These are phyloP conservation scores for Geotrichum phurueaensis DNA, from an alignment of 1,139 yeast species.

Conservation along the genomic window DNA sequence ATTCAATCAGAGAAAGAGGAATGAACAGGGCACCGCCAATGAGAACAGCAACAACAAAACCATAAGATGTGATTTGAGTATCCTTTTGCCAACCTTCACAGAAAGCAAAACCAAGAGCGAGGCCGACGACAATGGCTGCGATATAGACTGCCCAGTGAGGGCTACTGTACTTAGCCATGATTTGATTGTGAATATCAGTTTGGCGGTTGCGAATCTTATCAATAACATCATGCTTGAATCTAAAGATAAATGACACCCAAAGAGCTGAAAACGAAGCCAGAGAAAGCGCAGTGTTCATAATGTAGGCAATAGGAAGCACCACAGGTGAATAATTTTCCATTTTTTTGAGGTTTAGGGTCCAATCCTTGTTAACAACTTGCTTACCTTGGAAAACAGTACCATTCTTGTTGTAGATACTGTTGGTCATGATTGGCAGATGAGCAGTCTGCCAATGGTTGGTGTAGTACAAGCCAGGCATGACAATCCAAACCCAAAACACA, in stretches of 20 bases:
- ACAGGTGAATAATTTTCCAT: slow-evolving; percentile 41
- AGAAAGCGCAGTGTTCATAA: slow-evolving; percentile 28
- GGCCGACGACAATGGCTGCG: slow-evolving; percentile 37
- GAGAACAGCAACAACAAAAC: slow-evolving; percentile 43
- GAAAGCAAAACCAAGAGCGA: slow-evolving; percentile 32
- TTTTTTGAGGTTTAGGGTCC: slow-evolving; percentile 36
- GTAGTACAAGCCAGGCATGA: slow-evolving; percentile 38
- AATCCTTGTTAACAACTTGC: slow-evolving; percentile 39
- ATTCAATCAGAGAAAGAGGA: slow-evolving; percentile 43
- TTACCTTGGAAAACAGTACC: slow-evolving; percentile 39
- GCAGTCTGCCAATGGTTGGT: slow-evolving; percentile 42
- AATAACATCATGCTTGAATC: not conserved
- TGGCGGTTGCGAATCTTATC: slow-evolving; percentile 22
- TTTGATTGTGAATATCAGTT: slow-evolving; percentile 48
- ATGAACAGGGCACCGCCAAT: slow-evolving; percentile 43
- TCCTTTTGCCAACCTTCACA: slow-evolving; percentile 23
- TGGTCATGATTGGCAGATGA: slow-evolving; percentile 43
- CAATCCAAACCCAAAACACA: slow-evolving; percentile 35
- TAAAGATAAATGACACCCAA: slow-evolving; percentile 42
- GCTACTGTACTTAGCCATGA: slow-evolving; percentile 44
- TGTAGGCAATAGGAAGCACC: slow-evolving; percentile 47
- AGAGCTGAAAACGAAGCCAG: slow-evolving; percentile 49
- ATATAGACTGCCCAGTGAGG: slow-evolving; percentile 48
- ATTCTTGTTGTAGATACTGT: slow-evolving; percentile 38
- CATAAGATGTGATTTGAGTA: slow-evolving; percentile 44